These are phyloP conservation scores for Tulasnella sp. DNA, from an alignment of 768 basidiomycete species.

Conservation along the genomic window DNA sequence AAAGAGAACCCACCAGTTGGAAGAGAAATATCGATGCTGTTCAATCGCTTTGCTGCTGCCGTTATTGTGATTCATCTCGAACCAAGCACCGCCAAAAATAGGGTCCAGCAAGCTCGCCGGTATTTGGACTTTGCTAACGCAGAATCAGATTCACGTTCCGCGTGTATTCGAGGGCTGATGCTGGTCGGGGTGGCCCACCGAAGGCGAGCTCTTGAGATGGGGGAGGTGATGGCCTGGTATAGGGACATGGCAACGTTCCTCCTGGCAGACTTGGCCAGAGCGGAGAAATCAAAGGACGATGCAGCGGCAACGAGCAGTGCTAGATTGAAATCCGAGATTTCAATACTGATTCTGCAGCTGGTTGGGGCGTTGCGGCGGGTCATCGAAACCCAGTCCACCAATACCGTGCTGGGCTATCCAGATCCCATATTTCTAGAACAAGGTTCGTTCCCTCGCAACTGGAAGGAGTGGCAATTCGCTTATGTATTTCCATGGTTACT, in stretches of 20 bases:
- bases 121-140: constrained; percentile 71
- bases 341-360: constrained; percentile 52
- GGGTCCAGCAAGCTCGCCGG: constrained; percentile 65
- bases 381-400: constrained; percentile 48
- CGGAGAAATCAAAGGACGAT: constrained; percentile 29
- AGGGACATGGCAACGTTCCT: constrained; percentile 61
- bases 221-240: constrained; percentile 65
- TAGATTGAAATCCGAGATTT: constrained; percentile 40
- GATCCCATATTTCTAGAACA: constrained; percentile 62
- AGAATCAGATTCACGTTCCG: constrained; percentile 64
- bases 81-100: constrained; percentile 53
- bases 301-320: constrained; percentile 3
- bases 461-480: neutral
- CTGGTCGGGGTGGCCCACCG: constrained; percentile 66
- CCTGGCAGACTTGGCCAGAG: constrained; percentile 54
- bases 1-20: constrained; percentile 54
- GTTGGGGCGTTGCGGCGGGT: constrained; percentile 61
- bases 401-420: constrained; percentile 55
- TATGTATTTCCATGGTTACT: constrained; percentile 22
- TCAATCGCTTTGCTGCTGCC: constrained; percentile 78
- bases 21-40: constrained; percentile 70
- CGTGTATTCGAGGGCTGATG: constrained; percentile 75
- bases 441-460: constrained; percentile 47
- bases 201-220: constrained; percentile 55
- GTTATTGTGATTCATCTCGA: constrained; percentile 72